These are phyloP conservation scores for Blastocystis sp. DNA, from an alignment of 352 stramenopile genomes.

Conservation along the genomic window DNA sequence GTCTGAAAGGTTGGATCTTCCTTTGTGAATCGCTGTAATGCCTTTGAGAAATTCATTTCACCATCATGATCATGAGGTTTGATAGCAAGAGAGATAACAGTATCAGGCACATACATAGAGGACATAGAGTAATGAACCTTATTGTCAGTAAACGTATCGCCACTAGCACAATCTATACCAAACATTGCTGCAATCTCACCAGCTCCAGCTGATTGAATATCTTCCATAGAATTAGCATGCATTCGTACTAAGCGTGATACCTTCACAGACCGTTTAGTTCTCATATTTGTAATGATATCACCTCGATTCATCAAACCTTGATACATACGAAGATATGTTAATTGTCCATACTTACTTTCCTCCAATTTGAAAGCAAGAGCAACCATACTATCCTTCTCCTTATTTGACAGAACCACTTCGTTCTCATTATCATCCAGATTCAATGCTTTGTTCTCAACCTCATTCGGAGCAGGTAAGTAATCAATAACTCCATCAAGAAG, in stretches of 20 bases:
- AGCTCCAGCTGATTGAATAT: slow-evolving; percentile 84
- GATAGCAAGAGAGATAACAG: slow-evolving; percentile 93
- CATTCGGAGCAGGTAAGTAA: slow-evolving; percentile 86
- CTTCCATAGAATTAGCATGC: slow-evolving; percentile 98
- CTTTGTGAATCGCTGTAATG: slow-evolving; percentile 86
- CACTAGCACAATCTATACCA: slow-evolving; percentile 93
- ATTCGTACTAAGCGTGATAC: slow-evolving; percentile 88
- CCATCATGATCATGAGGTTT: slow-evolving; percentile 87
- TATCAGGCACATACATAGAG: slow-evolving; percentile 92
- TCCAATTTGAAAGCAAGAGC: slow-evolving; percentile 98
- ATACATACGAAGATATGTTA: slow-evolving; percentile 78
- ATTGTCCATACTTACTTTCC: slow-evolving; percentile 93
- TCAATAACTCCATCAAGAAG: slow-evolving; percentile 92
- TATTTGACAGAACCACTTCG: slow-evolving; percentile 77
- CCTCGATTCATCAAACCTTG: slow-evolving; percentile 77
- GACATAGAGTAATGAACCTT: slow-evolving; percentile 84
- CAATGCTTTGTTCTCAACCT: slow-evolving; percentile 88
- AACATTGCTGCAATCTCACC: slow-evolving; percentile 97
- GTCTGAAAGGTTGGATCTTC: slow-evolving; percentile 96
- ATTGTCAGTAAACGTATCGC: slow-evolving; percentile 90
- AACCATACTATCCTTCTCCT: slow-evolving; percentile 80
- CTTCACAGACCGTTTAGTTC: slow-evolving; percentile 64
- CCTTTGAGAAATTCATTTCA: slow-evolving; percentile 89
- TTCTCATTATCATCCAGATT: slow-evolving; percentile 84
- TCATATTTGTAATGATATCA: slow-evolving; percentile 77